Percentiles rank a stretch among this genome's conserved stretches.
These are phyloP conservation scores for Escallonia herrerae DNA, from an alignment of 129 eudicot genomes.

Conservation along the genomic window DNA sequence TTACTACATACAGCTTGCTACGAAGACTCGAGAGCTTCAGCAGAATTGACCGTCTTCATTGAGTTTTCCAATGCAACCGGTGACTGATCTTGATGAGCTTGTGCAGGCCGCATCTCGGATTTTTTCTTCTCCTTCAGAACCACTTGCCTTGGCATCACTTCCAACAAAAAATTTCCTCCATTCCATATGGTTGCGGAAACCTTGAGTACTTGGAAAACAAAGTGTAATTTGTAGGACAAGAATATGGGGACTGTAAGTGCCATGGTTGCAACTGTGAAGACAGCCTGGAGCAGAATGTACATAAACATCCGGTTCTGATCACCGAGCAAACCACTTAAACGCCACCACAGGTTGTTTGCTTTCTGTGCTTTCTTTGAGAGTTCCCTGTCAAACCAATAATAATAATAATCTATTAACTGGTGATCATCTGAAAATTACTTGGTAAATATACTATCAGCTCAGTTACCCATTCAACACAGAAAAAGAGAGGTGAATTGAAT, in stretches of 20 bases:
- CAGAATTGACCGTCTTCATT: background rate
- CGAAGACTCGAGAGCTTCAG: background rate
- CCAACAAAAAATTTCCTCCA: slow-evolving; percentile 83
- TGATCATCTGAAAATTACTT: no score
- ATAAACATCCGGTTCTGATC: slow-evolving; percentile 82
- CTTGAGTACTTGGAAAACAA: slow-evolving; percentile 72
- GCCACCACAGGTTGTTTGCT: slow-evolving; percentile 95
- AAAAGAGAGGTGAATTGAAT: no score
- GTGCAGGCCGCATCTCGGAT: slow-evolving; percentile 34
- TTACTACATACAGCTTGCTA: background rate
- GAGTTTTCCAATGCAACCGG: slow-evolving; percentile 6
- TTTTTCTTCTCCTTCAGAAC: slow-evolving; percentile 82
- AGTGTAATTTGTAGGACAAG: slow-evolving; percentile 69
- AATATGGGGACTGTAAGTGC: slow-evolving; percentile 94
- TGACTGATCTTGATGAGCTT: slow-evolving; percentile 17
- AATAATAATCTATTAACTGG: no score
- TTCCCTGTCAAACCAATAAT: slow-evolving; percentile 43
- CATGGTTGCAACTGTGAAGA: slow-evolving; percentile 87
- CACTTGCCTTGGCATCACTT: slow-evolving; percentile 92
- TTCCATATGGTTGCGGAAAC: slow-evolving; percentile 84
- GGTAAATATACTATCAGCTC: no score
- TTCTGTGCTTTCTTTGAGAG: slow-evolving; percentile 95
- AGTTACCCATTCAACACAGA: no score
- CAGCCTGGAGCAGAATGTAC: slow-evolving; percentile 82
- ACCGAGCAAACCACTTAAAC: slow-evolving; percentile 83